Evolutionary conservation across 768 basidiomycete genomes (phyloP), one percentile per base, ranked within the genome.

Genomic region (Lenzites betulinus): DNA sequence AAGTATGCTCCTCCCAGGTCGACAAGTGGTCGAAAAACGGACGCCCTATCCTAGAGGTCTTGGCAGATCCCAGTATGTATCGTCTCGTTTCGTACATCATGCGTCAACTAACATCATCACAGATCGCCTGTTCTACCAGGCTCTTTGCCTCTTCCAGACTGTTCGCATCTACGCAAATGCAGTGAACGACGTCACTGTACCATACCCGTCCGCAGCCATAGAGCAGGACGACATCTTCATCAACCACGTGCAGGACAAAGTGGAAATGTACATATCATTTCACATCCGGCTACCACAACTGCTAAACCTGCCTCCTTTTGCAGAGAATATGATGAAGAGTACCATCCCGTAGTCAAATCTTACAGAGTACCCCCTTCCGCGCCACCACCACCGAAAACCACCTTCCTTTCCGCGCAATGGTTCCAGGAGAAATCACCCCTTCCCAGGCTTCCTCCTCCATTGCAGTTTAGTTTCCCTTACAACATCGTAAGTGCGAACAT

Each of bases 131-230:
- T 96, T 96, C 69, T 89, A 87, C 66, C 84, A 89, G 63, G 88
- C 85, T 4, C 78, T 96, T 39, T 58, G 77, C 0, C 74, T 77
- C 39, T 96, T 96, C 69, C 75, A 83, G 36, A 80, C 86, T 49
- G 79, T 93, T 50, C 77, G 84, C 51, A 83, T 95, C 51, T 95
- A 91, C 62, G 94, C 92, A 2, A 95, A 94, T 73, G 81, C 87
- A 2, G 72, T 92, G 16, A 86, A 88, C 66, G 93, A 95, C 66
- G 58, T 76, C 2, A 93, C 93, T 0, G 93, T 96, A 2, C 91
- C 94, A 0, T 95, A 90, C 67, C 75, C 89, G 16, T 93, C 91
- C 1, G 84, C 90, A 7, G 85, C 86, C 8, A 88, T 93, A 33
- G 88, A 91, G 60, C 71, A 76, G 0, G 73, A 80, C 61, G 89